These are phyloP conservation scores for Jackrogersella minutella DNA, from an alignment of 495 filamentous ascomycete genomes.

Conservation along the genomic window DNA sequence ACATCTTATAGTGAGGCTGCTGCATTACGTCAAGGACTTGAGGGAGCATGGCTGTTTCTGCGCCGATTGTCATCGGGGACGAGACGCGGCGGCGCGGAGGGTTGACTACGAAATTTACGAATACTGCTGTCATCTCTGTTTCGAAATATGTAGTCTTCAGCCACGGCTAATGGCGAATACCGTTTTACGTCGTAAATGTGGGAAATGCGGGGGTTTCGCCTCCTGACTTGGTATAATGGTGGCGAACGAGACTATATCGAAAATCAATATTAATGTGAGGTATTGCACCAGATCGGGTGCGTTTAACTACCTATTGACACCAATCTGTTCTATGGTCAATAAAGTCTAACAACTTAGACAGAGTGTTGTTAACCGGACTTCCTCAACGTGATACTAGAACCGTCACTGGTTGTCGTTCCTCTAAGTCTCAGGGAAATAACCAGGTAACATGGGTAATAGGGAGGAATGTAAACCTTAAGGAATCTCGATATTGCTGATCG, in stretches of 20 bases:
- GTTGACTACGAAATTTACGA: neutral
- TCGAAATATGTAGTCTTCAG: neutral
- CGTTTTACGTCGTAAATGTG: constrained; percentile 7
- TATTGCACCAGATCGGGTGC: neutral
- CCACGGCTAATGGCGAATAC: neutral
- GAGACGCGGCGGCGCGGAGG: neutral
- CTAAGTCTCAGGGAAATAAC: neutral
- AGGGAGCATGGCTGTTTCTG: neutral
- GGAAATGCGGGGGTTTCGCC: constrained; percentile 6
- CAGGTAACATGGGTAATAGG: neutral
- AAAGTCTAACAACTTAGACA: neutral
- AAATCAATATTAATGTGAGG: neutral
- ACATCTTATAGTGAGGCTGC: neutral
- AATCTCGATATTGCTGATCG: neutral
- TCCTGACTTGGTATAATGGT: neutral
- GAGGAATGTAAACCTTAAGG: neutral
- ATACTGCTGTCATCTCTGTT: neutral
- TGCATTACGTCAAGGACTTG: neutral
- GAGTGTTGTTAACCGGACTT: neutral
- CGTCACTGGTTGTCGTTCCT: neutral
- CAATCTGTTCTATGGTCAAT: neutral
- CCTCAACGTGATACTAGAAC: neutral
- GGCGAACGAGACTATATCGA: neutral
- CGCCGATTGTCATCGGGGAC: neutral
- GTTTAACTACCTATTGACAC: neutral